Evolutionary conservation across 305 asterid genomes (phyloP), one percentile per base, ranked within the genome.

Genomic region (Solanum hybrid): DNA sequence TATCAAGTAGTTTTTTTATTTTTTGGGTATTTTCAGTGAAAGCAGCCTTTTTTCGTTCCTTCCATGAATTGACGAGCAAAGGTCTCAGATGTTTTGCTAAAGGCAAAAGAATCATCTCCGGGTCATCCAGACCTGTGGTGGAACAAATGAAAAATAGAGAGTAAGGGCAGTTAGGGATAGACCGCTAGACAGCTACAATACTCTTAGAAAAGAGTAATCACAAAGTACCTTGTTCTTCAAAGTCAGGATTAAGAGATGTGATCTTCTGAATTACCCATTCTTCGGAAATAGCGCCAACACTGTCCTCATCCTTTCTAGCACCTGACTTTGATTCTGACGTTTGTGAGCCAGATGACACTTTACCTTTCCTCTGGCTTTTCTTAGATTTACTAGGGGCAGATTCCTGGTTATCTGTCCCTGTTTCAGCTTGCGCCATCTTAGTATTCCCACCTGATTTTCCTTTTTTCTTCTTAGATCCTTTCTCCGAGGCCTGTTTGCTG

Each of bases 21-120:
- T 94, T 95, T 94, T 97, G 99, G 84, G 95, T 90, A 93, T 95
- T 97, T 88, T 97, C 98, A 4, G 99, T 94, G 88, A 96, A 97
- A 88, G 95, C 94, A 80, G 95, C 93, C 95, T 94, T 96, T 94
- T 95, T 94, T 92, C 94, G 96, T 91, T 95, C 98, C 93, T 90
- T 94, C 98, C 95, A 96, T 84, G 98, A 91, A 92, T 95, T 93
- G 88, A 96, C 91, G 31, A 97, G 99, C 97, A 94, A 94, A 90
- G 99, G 99, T 92, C 96, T 95, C 93, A 97, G 89, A 90, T 95
- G 92, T 93, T 90, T 92, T 20, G 95, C 98, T 91, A 97, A 92
- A 92, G 98, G 98, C 88, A 94, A 92, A 90, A 97, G 97, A 92
- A 97, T 93, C 16, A 94, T 89, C 92, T 96, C 98, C 24, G 98